Base-by-base conservation (phyloP, 2,329 filamentous ascomycete species). In the Fusarium transvaalense region DNA sequence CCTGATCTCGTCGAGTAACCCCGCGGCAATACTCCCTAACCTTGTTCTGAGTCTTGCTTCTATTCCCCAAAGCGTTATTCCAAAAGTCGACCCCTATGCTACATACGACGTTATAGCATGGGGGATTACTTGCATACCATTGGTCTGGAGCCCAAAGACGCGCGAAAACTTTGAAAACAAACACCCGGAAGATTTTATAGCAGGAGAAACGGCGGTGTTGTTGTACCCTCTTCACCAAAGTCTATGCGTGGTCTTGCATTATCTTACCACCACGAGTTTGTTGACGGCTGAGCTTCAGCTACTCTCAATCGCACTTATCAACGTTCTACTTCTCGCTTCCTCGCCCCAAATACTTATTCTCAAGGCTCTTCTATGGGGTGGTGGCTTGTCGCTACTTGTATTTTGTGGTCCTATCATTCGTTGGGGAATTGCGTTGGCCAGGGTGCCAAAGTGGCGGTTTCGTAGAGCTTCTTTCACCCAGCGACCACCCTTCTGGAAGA, bases 371-470 rank as follows among this genome's bases (percentile, higher is more conserved):
- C 84, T 97, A 57, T 97, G 92, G 92, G 84, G 90, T 43, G 90
- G 95, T n/a, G 94, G 94, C 1, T 78, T 97, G 31, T 86, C 88
- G 45, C 78, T 97, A 17, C 88, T 97, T 54, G 80, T 95, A 6
- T 82, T 88, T 8, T 97, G 93, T 75, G 88, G 88, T 31, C 85
- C 89, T 31, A 87, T 96, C 14, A 87, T 98, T 35, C 86, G 86
- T 72, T 97, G 93, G 92, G 94, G 92, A 45, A 91, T 98, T 54
- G 87, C 91, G 27, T 82, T 99, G 64, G 94, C 95, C 51, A 87
- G 95, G 59, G 92, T 98, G 19, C 96, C 96, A 4, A 93, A 89
- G 72, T 97, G 95, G 93, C 92, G 94, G 42, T 94, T 98, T 73
- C 87, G 89, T 71, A 88, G 89, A 56, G 81, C 84, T 19, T 77